Evolutionary conservation across 2,329 filamentous ascomycete genomes (phyloP).

Genomic region (Alternaria sp.): DNA sequence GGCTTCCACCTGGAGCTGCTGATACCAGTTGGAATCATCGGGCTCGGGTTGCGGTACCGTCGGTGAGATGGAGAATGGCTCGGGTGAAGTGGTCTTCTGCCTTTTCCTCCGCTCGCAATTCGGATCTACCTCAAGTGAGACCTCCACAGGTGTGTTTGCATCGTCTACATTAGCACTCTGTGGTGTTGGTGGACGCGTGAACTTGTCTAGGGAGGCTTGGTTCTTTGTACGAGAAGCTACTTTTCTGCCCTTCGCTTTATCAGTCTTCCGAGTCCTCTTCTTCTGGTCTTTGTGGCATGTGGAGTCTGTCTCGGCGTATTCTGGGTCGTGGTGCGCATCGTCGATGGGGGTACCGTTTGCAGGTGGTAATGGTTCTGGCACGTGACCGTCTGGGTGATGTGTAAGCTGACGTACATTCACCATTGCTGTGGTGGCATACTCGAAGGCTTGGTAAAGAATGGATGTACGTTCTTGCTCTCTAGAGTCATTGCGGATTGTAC

Average conservation of each 20-base stretch:
- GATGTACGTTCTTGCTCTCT: constrained; percentile 49
- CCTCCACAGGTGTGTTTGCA: constrained; percentile 10
- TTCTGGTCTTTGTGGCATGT: constrained; percentile 29
- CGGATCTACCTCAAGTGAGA: constrained; percentile 40
- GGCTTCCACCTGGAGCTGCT: constrained; percentile 43
- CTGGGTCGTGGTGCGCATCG: constrained; percentile 31
- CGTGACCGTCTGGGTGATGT: constrained; percentile 22
- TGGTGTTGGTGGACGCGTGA: constrained; percentile 28
- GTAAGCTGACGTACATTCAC: constrained; percentile 11
- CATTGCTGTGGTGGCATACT: constrained; percentile 25
- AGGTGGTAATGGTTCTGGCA: constrained; percentile 14
- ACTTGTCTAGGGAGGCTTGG: constrained; percentile 42
- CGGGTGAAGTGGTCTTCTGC: constrained; percentile 49
- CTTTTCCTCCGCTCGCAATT: constrained; percentile 50
- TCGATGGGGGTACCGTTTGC: constrained; percentile 19
- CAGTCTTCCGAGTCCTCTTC: constrained; percentile 38
- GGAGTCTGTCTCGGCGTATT: constrained; percentile 25
- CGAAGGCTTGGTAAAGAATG: constrained; percentile 50
- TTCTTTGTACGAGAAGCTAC: constrained; percentile 21
- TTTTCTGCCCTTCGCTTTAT: constrained; percentile 26
- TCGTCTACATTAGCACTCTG: constrained; percentile 1
- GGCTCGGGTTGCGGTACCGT: neutral
- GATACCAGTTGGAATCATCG: constrained; percentile 34
- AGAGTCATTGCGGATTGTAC: constrained; percentile 51
- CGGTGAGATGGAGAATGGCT: neutral